Evolutionary conservation across 805 yeast genomes (phyloP).

Genomic region (Cyberlindnera nakhonratchasimensis): DNA sequence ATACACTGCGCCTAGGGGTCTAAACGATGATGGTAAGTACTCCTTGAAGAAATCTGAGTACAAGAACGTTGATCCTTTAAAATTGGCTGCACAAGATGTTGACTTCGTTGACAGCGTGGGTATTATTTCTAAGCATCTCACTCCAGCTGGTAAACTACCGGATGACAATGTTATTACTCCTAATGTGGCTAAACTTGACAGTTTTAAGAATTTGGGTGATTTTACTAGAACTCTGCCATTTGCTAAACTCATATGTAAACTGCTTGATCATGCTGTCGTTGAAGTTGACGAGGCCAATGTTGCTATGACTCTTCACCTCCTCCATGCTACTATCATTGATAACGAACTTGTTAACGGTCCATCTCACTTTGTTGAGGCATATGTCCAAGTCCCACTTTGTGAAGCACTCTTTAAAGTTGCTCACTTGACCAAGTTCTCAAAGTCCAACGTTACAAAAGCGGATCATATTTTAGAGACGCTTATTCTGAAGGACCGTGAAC

Average conservation of each 20-base stretch:
- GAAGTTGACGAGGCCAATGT: slow-evolving; percentile 51
- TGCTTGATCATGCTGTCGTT: slow-evolving; percentile 51
- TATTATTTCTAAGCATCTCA: slow-evolving; percentile 41
- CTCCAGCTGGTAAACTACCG: slow-evolving; percentile 23
- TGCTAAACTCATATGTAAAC: slow-evolving; percentile 54
- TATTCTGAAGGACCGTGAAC: slow-evolving; percentile 43
- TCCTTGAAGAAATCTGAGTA: slow-evolving; percentile 46
- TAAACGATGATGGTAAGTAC: slow-evolving; percentile 66
- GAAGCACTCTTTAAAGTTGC: slow-evolving; percentile 51
- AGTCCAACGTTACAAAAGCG: slow-evolving; percentile 49
- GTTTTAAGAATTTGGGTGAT: slow-evolving; percentile 42
- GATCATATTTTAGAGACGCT: slow-evolving; percentile 50
- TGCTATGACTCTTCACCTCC: slow-evolving; percentile 59
- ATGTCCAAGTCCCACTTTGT: slow-evolving; percentile 36
- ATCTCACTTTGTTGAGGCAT: slow-evolving; percentile 39
- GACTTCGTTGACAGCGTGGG: slow-evolving; percentile 52
- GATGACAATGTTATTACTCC: slow-evolving; percentile 51
- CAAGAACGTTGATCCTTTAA: slow-evolving; percentile 55
- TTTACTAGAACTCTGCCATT: slow-evolving; percentile 51
- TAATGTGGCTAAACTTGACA: slow-evolving; percentile 26
- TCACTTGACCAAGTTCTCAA: slow-evolving; percentile 47
- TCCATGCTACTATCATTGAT: slow-evolving; percentile 62
- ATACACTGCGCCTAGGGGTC: slow-evolving; percentile 62
- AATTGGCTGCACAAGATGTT: slow-evolving; percentile 40
- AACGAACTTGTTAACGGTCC: slow-evolving; percentile 42